Evolutionary conservation across 2,329 filamentous ascomycete species (phyloP).

Genomic region (Berkeleyomyces basicola): DNA sequence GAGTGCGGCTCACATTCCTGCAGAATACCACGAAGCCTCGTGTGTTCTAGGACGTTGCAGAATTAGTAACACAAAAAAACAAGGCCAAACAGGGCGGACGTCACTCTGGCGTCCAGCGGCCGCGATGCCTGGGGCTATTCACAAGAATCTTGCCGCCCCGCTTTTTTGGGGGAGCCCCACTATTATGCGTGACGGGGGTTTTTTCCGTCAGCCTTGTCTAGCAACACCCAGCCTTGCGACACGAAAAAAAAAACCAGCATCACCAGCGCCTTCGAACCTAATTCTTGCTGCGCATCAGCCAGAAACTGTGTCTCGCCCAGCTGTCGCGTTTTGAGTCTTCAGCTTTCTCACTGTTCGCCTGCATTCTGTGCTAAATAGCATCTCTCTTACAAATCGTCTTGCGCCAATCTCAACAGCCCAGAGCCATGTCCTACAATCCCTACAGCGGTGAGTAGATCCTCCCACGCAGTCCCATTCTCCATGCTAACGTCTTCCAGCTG

Average conservation of each 20-base stretch:
- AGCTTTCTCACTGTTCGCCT: neutral
- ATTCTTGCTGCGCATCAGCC: neutral
- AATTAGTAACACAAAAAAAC: too few species aligned
- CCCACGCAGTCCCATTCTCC: neutral
- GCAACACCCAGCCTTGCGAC: slow-evolving; percentile 8
- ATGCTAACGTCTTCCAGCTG: slow-evolving; percentile 2
- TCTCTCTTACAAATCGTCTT: neutral
- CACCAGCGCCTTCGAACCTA: neutral
- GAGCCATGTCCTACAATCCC: slow-evolving; percentile 41
- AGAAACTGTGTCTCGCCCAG: neutral
- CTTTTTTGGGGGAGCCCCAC: neutral
- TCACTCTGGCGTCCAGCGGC: neutral
- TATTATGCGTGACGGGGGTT: neutral
- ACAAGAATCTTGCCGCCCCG: slow-evolving; percentile 5
- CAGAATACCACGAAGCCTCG: neutral
- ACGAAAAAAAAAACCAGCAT: neutral
- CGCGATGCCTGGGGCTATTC: neutral
- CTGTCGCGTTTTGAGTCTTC: neutral
- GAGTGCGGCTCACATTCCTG: neutral
- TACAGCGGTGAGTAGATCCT: slow-evolving; percentile 32
- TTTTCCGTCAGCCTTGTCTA: slow-evolving; percentile 5
- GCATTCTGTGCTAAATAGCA: neutral
- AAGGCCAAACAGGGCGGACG: too few species aligned
- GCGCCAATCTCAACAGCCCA: neutral
- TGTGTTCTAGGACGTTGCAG: neutral